Evolutionary conservation across 192 early-diverging fungal species (phyloP), one percentile per base, ranked within the genome.

Genomic region (Podochytrium sp.): DNA sequence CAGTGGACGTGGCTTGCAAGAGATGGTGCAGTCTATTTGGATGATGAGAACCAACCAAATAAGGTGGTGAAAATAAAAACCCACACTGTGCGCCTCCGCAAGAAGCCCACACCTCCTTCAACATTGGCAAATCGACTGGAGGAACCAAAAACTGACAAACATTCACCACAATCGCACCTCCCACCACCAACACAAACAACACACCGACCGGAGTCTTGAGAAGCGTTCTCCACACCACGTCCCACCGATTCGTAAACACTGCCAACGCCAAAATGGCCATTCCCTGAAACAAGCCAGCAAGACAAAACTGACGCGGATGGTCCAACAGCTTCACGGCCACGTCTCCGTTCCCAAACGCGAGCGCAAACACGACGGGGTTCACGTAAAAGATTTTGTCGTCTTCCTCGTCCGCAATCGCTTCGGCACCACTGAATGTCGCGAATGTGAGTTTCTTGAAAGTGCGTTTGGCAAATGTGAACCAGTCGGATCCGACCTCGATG

Each of bases 281-380:
- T 34, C 39, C 40, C 53, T 76, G 75, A n/a, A 58, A 30, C 4
- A 76, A 5, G 12, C 75, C 66, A 7, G 66, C 66, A n/a, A 55
- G 18, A 52, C 65, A 68, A 43, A 6, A 30, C 34, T 65, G 62
- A 50, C 27, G 56, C 5, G 50, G 47, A 30, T 66, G 74, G 16
- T 55, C 6, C 41, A 76, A 34, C 12, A 76, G 33, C 25, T 35
- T 59, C 40, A 49, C 4, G 3, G 75, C 75, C 4, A 70, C 58
- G 37, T 70, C 67, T 10, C 14, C 27, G n/a, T 76, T 67, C 2
- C 66, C 75, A 62, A 68, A 47, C 38, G 67, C 66, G 18, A 76
- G 38, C 1, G 75, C 75, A 34, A 76, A 76, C 20, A 47, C 43
- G 18, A 70, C 58, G 12, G 75, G 66, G 37, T 56, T 30, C 12